Conservation (phyloP, 2,329 filamentous ascomycete species). For the Tolypocladium nubicola region DNA sequence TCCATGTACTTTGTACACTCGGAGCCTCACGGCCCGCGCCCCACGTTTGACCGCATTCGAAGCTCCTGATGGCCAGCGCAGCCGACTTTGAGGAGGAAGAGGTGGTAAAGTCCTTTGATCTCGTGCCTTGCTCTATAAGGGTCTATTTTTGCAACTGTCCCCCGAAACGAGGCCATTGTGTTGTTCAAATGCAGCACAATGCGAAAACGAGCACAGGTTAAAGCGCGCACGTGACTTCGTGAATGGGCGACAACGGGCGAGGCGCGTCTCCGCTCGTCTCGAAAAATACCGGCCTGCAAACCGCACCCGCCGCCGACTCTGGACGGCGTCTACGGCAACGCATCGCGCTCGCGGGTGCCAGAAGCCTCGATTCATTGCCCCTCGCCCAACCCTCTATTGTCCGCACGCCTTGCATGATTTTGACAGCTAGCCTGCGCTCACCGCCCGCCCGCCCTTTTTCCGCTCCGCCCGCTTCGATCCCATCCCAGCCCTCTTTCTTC, state of each 20-base stretch:
- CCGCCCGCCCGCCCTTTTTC: constrained; percentile 4
- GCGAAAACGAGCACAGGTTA: neutral
- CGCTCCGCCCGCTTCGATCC: constrained; percentile 3
- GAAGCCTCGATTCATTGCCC: neutral
- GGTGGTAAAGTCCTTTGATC: neutral
- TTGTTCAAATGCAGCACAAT: neutral
- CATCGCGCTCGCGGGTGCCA: neutral
- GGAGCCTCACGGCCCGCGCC: neutral
- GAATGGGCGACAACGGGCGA: constrained; percentile 3
- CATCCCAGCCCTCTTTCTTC: neutral
- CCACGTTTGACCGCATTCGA: neutral
- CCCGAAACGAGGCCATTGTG: no score
- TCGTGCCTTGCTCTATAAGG: neutral
- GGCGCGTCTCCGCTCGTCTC: constrained; percentile 7
- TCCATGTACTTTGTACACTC: neutral
- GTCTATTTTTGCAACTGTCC: neutral
- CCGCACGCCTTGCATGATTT: neutral
- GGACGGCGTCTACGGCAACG: neutral
- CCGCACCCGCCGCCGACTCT: neutral
- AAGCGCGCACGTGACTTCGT: constrained; percentile 14
- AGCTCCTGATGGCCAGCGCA: neutral
- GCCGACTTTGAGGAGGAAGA: neutral
- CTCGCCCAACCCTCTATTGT: neutral
- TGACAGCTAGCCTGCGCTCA: neutral
- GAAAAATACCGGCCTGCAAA: constrained; percentile 2